These are phyloP conservation scores for Sporothrix mexicana DNA, from an alignment of 2,329 filamentous ascomycete species.

Conservation along the genomic window DNA sequence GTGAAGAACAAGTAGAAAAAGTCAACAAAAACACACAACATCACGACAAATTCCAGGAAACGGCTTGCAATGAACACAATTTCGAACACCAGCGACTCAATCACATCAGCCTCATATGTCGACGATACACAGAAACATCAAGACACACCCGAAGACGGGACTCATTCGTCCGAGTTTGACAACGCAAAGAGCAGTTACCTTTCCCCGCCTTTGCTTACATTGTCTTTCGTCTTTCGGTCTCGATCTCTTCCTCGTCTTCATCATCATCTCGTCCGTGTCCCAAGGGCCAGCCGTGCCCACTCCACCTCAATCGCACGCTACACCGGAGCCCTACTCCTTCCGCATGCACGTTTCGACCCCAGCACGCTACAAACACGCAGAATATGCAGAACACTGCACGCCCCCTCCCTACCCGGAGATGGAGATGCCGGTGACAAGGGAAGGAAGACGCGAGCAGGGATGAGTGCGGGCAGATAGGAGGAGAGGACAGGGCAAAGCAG, in stretches of 20 bases:
- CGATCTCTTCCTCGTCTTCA: neutral
- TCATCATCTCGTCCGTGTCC: neutral
- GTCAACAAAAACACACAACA: neutral
- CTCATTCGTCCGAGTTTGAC: neutral
- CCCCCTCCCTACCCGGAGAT: conserved; percentile 15
- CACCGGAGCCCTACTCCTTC: neutral
- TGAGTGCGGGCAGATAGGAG: neutral
- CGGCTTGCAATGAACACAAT: neutral
- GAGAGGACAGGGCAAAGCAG: neutral
- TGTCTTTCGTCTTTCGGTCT: neutral
- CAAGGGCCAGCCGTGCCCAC: neutral
- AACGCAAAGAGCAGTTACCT: neutral
- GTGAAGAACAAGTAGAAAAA: neutral
- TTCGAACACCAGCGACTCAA: too few relatives aligned
- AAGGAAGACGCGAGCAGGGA: conserved; percentile 1
- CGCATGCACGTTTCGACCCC: neutral
- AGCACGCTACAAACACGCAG: too few relatives aligned
- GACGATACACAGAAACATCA: neutral
- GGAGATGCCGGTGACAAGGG: neutral
- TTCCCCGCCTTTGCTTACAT: neutral
- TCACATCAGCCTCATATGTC: too few relatives aligned
- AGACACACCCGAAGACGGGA: neutral
- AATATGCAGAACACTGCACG: neutral
- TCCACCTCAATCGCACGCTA: neutral
- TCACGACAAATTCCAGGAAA: neutral